Percentiles rank a stretch among this genome's conserved stretches.
Evolutionary conservation across 2,329 filamentous ascomycete species (phyloP).

Genomic region (Sporothrix luriei): DNA sequence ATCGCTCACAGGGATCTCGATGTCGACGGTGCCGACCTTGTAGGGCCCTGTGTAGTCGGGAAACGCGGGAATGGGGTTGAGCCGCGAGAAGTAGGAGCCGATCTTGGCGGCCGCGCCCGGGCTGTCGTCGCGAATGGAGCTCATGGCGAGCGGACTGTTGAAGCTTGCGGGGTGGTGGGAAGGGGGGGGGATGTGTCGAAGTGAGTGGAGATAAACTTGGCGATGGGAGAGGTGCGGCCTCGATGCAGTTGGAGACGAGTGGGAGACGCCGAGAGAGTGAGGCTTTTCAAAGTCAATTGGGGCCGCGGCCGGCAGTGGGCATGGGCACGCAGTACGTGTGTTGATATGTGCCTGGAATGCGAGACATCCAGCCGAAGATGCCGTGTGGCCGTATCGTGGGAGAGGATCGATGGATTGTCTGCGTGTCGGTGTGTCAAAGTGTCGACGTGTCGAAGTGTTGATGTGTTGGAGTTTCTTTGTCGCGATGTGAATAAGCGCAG

Average conservation of each 20-base stretch:
- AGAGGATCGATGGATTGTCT: not conserved
- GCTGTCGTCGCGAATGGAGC: not conserved
- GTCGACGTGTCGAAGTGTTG: not conserved
- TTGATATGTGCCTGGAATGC: not conserved
- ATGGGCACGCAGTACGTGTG: not conserved
- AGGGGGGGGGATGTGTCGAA: not conserved
- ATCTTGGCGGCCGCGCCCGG: constrained; percentile 43
- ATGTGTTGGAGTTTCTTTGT: not conserved
- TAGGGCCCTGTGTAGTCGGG: constrained; percentile 76
- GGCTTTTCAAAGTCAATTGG: not conserved
- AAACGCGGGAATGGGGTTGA: constrained; percentile 72
- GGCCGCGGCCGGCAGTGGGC: not conserved
- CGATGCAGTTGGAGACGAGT: not conserved
- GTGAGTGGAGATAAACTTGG: not conserved
- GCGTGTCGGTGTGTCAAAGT: not conserved
- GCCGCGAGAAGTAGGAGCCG: constrained; percentile 53
- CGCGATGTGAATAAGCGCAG: constrained; percentile 24
- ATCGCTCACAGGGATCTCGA: constrained; percentile 72
- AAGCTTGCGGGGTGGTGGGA: not conserved
- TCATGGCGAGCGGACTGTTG: constrained; percentile 8
- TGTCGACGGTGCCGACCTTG: constrained; percentile 76
- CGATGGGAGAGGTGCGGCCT: not conserved
- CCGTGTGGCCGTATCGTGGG: not conserved
- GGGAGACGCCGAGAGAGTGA: not conserved
- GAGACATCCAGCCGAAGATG: not conserved